Percentiles rank a stretch among this genome's conserved stretches.
phyloP scores from a whole-genome alignment of 306 rosid species.

The Vigna nakashimae region DNA sequence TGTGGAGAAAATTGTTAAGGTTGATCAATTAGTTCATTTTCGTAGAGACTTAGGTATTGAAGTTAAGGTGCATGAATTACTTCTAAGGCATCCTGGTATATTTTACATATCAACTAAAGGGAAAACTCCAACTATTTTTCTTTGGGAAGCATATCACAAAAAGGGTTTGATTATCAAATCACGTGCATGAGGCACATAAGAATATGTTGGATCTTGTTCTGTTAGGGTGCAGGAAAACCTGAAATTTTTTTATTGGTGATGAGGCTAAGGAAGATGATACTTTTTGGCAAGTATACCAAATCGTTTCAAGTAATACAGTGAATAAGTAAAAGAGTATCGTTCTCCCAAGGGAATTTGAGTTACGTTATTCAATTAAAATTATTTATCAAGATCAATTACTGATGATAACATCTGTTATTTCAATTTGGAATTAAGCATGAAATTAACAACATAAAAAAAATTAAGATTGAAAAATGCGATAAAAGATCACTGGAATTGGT shows the following conservation, averaged over 20 bases:
- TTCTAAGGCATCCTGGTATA: constrained; percentile 70
- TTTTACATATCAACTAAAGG: constrained; percentile 82
- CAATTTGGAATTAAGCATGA: no score
- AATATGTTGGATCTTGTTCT: constrained; percentile 71
- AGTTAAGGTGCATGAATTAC: constrained; percentile 68
- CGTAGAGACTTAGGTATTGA: constrained; percentile 63
- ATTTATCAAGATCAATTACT: no score
- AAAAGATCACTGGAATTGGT: no score
- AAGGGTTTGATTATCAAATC: constrained; percentile 64
- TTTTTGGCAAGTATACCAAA: no score
- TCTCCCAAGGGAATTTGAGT: no score
- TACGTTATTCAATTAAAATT: no score
- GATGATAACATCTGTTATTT: no score
- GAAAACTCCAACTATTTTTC: constrained; percentile 63
- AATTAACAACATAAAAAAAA: no score
- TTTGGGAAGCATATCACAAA: constrained; percentile 39
- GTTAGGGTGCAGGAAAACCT: constrained; percentile 60
- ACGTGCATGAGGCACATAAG: constrained; percentile 54
- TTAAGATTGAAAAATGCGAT: no score
- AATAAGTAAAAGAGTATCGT: no score
- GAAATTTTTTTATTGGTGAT: constrained; percentile 46
- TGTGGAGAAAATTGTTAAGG: constrained; percentile 80
- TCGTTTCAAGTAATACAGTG: no score
- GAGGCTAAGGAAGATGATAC: constrained; percentile 22
- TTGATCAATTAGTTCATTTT: constrained; percentile 75